A percentile compares a stretch with the other conserved stretches of the same genome.
Evolutionary conservation across 352 stramenopile genomes (phyloP).

Genomic region (Phytophthora meadii): DNA sequence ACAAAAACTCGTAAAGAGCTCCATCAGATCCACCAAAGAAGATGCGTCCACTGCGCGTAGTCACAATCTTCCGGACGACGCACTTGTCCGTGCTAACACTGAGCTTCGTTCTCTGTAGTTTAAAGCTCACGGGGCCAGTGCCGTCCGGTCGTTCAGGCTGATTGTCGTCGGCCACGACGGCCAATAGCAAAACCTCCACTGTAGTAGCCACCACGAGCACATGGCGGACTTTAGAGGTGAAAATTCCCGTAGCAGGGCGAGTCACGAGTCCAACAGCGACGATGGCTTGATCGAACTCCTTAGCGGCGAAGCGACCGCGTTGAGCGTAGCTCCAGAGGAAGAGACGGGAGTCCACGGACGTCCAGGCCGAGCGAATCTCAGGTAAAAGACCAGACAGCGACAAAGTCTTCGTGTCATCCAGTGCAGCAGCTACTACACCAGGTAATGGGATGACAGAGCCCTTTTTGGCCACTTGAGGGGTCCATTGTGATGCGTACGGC

Average conservation of each 20-base stretch:
- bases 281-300: slow-evolving; percentile 93
- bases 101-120: slow-evolving; percentile 88
- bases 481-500: slow-evolving; percentile 85
- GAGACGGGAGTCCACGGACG: slow-evolving; percentile 93
- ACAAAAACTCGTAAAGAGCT: slow-evolving; percentile 94
- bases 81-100: slow-evolving; percentile 94
- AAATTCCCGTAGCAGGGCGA: slow-evolving; percentile 89
- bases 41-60: slow-evolving; percentile 89
- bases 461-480: slow-evolving; percentile 80
- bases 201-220: slow-evolving; percentile 95
- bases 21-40: slow-evolving; percentile 98
- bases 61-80: slow-evolving; percentile 91
- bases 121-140: slow-evolving; percentile 28
- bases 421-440: slow-evolving; percentile 66
- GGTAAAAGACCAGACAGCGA: slow-evolving; percentile 94
- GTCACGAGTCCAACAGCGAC: slow-evolving; percentile 92
- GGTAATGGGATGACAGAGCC: slow-evolving; percentile 72
- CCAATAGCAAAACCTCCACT: slow-evolving; percentile 94
- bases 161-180: slow-evolving; percentile 77
- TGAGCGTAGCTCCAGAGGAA: slow-evolving; percentile 96
- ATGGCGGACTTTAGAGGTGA: slow-evolving; percentile 94
- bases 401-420: slow-evolving; percentile 73
- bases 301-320: slow-evolving; percentile 83
- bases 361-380: slow-evolving; percentile 93
- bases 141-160: slow-evolving; percentile 20